Evolutionary conservation across 257 asterid genomes (phyloP).

Genomic region (Solanum etuberosum): DNA sequence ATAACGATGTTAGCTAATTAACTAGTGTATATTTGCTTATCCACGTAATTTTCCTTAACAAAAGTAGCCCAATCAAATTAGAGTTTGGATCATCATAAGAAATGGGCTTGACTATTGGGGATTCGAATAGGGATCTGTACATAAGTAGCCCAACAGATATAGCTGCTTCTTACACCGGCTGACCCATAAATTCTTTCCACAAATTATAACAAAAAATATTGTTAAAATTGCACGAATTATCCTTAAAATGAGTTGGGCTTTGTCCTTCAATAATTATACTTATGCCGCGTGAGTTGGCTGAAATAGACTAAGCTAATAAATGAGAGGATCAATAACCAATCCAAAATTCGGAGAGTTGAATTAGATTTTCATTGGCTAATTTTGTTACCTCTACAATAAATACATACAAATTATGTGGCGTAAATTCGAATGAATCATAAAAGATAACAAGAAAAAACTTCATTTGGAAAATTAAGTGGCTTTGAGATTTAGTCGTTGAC

Average conservation of each 20-base stretch:
- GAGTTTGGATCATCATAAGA: background rate
- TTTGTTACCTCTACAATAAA: too few relatives aligned
- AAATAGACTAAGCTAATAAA: background rate
- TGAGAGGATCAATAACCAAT: background rate
- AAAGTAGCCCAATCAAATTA: background rate
- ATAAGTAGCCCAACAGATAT: background rate
- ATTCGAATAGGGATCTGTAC: background rate
- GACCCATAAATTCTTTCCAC: background rate
- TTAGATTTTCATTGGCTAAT: too few relatives aligned
- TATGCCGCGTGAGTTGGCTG: background rate
- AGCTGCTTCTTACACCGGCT: background rate
- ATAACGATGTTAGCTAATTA: too few relatives aligned
- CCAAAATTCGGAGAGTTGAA: too few relatives aligned
- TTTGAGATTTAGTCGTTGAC: background rate
- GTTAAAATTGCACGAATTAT: background rate
- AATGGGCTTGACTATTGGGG: background rate
- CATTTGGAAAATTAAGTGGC: background rate
- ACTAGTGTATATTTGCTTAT: too few relatives aligned
- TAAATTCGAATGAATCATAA: too few relatives aligned
- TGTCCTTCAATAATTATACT: too few relatives aligned
- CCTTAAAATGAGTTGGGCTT: background rate
- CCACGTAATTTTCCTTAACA: background rate
- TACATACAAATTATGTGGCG: too few relatives aligned
- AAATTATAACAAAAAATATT: background rate
- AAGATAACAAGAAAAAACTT: too few relatives aligned